phyloP scores from a whole-genome alignment of 2,329 filamentous ascomycete species.

The Fusarium tanahbumbuense region DNA sequence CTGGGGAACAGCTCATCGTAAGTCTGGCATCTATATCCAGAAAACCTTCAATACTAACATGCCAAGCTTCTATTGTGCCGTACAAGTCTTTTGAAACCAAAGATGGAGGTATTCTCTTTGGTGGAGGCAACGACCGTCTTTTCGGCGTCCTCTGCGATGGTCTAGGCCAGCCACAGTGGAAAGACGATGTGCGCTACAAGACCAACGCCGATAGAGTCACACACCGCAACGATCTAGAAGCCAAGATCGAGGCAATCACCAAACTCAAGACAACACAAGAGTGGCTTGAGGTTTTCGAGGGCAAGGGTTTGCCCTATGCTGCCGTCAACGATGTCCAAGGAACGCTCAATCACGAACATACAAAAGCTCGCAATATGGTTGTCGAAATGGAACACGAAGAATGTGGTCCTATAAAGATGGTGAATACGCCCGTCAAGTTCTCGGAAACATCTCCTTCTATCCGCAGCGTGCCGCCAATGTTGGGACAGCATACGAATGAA shows the following conservation, averaged over 20 bases:
- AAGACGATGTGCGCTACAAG: conserved; percentile 67
- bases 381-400: conserved; percentile 83
- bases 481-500: conserved; percentile 89
- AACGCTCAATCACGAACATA: conserved; percentile 86
- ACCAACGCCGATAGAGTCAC: conserved; percentile 73
- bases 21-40: conserved; percentile 41
- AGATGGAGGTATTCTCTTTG: conserved; percentile 77
- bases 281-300: conserved; percentile 88
- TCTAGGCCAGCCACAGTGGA: conserved; percentile 69
- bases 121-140: conserved; percentile 77
- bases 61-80: conserved; percentile 89
- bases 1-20: conserved; percentile 97
- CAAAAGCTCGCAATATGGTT: conserved; percentile 88
- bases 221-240: conserved; percentile 81
- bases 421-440: conserved; percentile 96
- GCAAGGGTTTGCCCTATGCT: conserved; percentile 91
- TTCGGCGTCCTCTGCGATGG: conserved; percentile 73
- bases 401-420: conserved; percentile 88
- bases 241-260: conserved; percentile 80
- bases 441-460: conserved; percentile 83
- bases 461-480: conserved; percentile 80
- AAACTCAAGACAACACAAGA: conserved; percentile 82
- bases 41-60: neutral
- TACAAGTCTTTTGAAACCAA: conserved; percentile 86
- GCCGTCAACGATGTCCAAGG: conserved; percentile 93